Conservation (phyloP, 352 stramenopile species). For the Phytophthora melonis region DNA sequence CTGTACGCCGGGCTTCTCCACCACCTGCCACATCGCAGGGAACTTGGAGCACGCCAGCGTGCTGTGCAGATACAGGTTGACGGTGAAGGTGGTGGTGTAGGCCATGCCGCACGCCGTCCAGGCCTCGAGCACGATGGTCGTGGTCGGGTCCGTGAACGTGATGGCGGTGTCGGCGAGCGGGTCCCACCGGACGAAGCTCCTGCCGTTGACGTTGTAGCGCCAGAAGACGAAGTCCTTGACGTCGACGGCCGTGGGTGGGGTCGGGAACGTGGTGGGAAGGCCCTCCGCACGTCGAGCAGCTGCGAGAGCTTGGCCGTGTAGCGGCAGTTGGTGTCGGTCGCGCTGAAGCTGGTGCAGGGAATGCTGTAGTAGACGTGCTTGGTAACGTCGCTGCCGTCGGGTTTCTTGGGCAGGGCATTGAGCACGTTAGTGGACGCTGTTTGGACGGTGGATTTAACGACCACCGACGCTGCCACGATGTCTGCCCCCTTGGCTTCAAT, state of each 20-base stretch:
- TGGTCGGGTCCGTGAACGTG: conserved; percentile 42
- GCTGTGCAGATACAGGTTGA: conserved; percentile 51
- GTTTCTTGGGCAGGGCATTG: conserved; percentile 27
- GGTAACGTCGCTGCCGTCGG: conserved; percentile 4
- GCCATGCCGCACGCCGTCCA: conserved; percentile 66
- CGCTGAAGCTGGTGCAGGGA: conserved; percentile 26
- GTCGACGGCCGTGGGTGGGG: neutral
- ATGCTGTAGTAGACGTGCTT: conserved; percentile 29
- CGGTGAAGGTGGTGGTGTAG: conserved; percentile 30
- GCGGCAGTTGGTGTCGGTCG: conserved; percentile 8
- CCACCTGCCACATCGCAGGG: conserved; percentile 20
- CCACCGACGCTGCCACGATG: conserved; percentile 29
- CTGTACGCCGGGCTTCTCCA: conserved; percentile 20
- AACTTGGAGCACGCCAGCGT: conserved; percentile 26
- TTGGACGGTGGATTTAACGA: conserved; percentile 35
- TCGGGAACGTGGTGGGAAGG: conserved; percentile 4
- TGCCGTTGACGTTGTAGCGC: conserved; percentile 51
- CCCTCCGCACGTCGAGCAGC: conserved; percentile 15
- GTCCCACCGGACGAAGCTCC: conserved; percentile 15
- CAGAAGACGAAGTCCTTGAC: conserved; percentile 48
- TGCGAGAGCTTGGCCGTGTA: conserved; percentile 24
- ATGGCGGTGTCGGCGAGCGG: conserved; percentile 15
- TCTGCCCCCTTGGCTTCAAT: conserved; percentile 49
- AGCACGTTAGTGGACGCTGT: conserved; percentile 40
- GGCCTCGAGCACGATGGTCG: conserved; percentile 54